Evolutionary conservation across 1,284 basidiomycete genomes (phyloP).

Genomic region (Microbotryum silenes-acaulis): DNA sequence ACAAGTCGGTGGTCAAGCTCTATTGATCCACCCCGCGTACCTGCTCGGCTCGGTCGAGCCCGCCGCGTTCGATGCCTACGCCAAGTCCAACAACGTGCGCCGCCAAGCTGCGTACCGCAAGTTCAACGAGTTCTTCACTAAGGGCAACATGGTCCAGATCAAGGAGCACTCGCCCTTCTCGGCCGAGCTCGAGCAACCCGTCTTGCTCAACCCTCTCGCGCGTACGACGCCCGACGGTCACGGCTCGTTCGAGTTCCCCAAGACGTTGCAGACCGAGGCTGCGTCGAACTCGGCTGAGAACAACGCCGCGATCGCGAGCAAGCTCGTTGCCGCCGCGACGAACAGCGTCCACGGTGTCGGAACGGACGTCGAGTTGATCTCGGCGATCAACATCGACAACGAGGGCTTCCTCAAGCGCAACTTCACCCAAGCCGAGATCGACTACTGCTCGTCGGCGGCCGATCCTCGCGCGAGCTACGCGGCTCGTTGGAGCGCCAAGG

Average conservation of each 20-base stretch:
- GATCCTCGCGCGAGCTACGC: conserved; percentile 84
- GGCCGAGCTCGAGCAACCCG: conserved; percentile 75
- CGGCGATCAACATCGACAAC: conserved; percentile 80
- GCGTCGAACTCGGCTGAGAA: conserved; percentile 52
- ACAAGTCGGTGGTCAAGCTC: conserved; percentile 89
- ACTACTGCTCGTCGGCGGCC: conserved; percentile 81
- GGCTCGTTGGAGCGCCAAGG: conserved; percentile 94
- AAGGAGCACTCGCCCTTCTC: conserved; percentile 90
- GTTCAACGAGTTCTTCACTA: conserved; percentile 80
- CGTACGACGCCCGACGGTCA: conserved; percentile 73
- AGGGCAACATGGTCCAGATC: conserved; percentile 85
- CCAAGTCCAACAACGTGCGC: conserved; percentile 58
- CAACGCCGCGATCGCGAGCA: conserved; percentile 59
- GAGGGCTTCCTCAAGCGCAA: conserved; percentile 84
- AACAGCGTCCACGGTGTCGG: conserved; percentile 34
- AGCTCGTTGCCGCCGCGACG: conserved; percentile 35
- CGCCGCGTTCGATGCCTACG: conserved; percentile 66
- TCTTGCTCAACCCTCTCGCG: conserved; percentile 88
- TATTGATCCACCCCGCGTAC: conserved; percentile 85
- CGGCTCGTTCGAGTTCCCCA: conserved; percentile 74
- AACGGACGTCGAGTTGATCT: conserved; percentile 64
- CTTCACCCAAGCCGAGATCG: conserved; percentile 81
- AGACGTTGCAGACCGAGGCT: conserved; percentile 46
- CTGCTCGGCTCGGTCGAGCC: conserved; percentile 73
- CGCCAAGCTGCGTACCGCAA: conserved; percentile 77